A percentile compares a stretch with the other conserved stretches of the same genome.
Evolutionary conservation across 176 grass and related monocot species (phyloP).

Genomic region (Avena sativa): DNA sequence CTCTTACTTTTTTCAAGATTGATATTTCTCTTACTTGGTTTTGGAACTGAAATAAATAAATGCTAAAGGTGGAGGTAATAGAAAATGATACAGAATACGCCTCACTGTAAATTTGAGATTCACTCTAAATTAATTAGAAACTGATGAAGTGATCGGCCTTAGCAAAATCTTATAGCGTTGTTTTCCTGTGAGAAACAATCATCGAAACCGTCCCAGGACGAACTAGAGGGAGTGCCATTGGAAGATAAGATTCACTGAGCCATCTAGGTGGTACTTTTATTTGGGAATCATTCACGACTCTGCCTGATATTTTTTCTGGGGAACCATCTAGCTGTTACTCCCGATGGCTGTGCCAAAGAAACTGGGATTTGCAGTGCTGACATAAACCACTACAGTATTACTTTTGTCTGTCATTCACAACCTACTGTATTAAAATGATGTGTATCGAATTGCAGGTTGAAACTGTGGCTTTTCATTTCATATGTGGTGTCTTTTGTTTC

Average conservation of each 20-base stretch:
- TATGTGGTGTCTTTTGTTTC: constrained; percentile 92
- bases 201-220: neutral
- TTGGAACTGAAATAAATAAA: neutral
- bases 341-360: neutral
- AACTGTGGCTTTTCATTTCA: constrained; percentile 90
- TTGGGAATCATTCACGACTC: neutral
- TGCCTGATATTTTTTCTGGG: neutral
- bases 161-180: neutral
- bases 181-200: neutral
- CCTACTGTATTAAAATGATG: neutral
- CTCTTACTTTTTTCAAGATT: neutral
- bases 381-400: neutral
- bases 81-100: neutral
- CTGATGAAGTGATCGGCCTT: neutral
- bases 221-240: neutral
- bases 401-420: neutral
- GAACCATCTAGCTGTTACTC: neutral
- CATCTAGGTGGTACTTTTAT: neutral
- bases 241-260: neutral
- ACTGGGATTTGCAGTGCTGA: neutral
- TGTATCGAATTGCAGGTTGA: constrained; percentile 63
- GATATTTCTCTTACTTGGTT: neutral
- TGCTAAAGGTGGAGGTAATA: neutral
- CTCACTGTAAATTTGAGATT: neutral
- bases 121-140: neutral